phyloP scores from a whole-genome alignment of 768 basidiomycete species.

The Boletus bicolor region DNA sequence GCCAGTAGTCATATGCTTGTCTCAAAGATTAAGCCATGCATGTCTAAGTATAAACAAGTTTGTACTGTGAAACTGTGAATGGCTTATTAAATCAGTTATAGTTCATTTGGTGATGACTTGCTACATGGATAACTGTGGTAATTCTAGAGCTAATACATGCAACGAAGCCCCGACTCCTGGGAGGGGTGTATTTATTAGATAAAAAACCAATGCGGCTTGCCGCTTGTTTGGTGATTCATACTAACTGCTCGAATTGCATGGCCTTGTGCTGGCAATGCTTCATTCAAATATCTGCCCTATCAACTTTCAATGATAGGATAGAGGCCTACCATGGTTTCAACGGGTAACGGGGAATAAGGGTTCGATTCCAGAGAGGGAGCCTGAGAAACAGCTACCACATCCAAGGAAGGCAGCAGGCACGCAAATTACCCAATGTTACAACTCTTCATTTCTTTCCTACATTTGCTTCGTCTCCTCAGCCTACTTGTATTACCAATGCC shows the following conservation, averaged over 20 bases:
- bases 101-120: conserved; percentile 75
- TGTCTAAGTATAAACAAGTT: conserved; percentile 74
- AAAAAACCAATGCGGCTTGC: conserved; percentile 67
- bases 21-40: conserved; percentile 84
- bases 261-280: conserved; percentile 71
- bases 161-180: conserved; percentile 65
- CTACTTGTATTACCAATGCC: too few species aligned
- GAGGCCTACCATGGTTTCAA: conserved; percentile 75
- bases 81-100: conserved; percentile 84
- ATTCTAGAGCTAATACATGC: conserved; percentile 78
- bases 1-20: conserved; percentile 84
- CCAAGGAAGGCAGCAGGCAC: too few species aligned
- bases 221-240: conserved; percentile 70
- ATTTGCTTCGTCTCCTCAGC: too few species aligned
- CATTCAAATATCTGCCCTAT: conserved; percentile 61
- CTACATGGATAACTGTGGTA: conserved; percentile 80
- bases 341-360: conserved; percentile 76
- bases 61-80: conserved; percentile 78
- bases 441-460: too few species aligned
- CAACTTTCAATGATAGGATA: conserved; percentile 75
- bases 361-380: conserved; percentile 21
- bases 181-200: conserved; percentile 73
- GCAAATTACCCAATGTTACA: too few species aligned
- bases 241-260: conserved; percentile 72
- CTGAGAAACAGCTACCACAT: too few species aligned